Base-by-base conservation (phyloP, 352 stramenopile genomes). In the Pythium monospermum region DNA sequence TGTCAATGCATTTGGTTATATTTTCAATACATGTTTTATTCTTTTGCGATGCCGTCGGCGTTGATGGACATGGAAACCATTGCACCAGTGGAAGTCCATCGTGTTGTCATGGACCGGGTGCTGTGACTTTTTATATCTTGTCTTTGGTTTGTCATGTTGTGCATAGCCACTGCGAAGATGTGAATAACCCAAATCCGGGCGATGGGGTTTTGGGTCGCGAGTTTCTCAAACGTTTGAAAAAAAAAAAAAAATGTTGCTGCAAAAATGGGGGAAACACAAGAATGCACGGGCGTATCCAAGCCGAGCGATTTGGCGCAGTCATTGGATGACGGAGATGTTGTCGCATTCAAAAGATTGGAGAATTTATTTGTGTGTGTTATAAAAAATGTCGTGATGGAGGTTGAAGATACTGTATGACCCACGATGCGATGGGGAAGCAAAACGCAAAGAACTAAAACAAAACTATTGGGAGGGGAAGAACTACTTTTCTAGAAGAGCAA, bases 401-500 rank as follows among this genome's bases (percentile, higher is more conserved):
- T 7, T 18, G 33, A 18, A 39, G 33, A 6, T 39, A 13, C 33
- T 18, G n/a, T n/a, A n/a, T n/a, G n/a, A n/a, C n/a, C n/a, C n/a
- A n/a, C n/a, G n/a, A n/a, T n/a, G n/a, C n/a, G n/a, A n/a, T n/a
- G n/a, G n/a, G n/a, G n/a, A n/a, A n/a, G n/a, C n/a, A 8, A 21
- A 8, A 4, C 12, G 16, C n/a, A 23, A 21, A 3, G 3, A 21
- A 41, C 36, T 26, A 23, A 41, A 30, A 45, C 38, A 51, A 51
- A 41, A 30, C 44, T 51, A 51, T 51, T 41, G 44, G 18, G 30
- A 10, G 30, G 22, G 18, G 22, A 31, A 21, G 21, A 6, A 3
- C 7, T 6, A 2, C 7, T 10, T 23, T 30, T 57, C 32, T 38
- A 52, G 36, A 62, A 62, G 27, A 60, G 28, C 28, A 60, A 31